Conservation (phyloP, 306 rosid species). For the Argentina anserina region DNA sequence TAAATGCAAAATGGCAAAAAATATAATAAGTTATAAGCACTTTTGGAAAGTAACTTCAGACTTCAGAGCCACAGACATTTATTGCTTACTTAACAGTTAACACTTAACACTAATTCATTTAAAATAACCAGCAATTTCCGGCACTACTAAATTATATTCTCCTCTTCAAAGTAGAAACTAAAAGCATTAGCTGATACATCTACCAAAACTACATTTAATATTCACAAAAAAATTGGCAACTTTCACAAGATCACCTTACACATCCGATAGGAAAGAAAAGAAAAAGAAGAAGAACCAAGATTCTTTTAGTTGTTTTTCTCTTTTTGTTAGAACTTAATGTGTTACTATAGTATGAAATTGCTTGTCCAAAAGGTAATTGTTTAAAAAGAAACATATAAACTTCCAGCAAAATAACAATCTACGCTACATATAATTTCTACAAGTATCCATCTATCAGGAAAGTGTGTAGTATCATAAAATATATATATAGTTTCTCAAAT, state of each 20-base stretch:
- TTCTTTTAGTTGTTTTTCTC: not conserved
- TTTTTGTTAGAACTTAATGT: not conserved
- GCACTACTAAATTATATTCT: not conserved
- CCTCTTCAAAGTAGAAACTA: not conserved
- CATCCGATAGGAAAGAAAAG: not conserved
- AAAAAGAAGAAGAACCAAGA: not conserved
- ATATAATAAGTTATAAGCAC: not conserved
- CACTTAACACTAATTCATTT: not conserved
- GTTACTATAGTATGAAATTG: not conserved
- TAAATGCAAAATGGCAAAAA: not conserved
- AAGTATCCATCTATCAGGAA: not conserved
- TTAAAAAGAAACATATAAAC: not conserved
- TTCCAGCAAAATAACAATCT: not conserved
- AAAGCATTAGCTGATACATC: not conserved
- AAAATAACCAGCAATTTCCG: constrained; percentile 1
- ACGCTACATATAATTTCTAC: not conserved
- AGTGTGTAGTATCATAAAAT: not conserved
- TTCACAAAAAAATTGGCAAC: not conserved
- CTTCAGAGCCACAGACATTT: not conserved
- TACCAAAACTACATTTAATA: not conserved
- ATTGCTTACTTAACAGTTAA: constrained; percentile 6
- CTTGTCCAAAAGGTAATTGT: not conserved
- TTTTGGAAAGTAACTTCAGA: not conserved
- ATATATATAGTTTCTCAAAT: not conserved
- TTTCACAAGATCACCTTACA: not conserved